Conservation (phyloP, 345 rosid genomes). For the Ricinus communis region DNA sequence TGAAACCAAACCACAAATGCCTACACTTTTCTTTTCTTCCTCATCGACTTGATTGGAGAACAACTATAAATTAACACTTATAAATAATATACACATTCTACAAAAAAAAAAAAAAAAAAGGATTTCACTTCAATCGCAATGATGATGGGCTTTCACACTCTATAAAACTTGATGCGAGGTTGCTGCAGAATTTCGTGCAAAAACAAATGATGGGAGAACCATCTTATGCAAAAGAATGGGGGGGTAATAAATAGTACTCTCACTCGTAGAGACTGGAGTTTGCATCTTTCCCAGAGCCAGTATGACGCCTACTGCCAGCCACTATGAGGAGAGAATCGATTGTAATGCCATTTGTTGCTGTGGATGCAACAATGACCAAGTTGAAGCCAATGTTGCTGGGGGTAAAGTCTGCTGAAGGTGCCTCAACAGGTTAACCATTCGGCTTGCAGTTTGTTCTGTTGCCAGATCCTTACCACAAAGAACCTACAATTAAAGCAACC, state of each 20-base stretch:
- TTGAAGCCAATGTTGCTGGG: conserved; percentile 81
- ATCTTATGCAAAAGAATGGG: conserved; percentile 43
- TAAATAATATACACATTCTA: conserved; percentile 51
- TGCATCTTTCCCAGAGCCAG: conserved; percentile 23
- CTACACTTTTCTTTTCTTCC: conserved; percentile 13
- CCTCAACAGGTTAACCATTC: conserved; percentile 81
- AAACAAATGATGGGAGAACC: conserved; percentile 30
- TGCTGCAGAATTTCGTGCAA: conserved; percentile 39
- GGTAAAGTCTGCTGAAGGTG: conserved; percentile 96
- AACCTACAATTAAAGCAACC: conserved; percentile 49
- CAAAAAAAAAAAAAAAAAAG: too few species aligned
- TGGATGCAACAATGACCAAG: conserved; percentile 89
- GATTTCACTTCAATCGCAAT: conserved; percentile 29
- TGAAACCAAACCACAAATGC: conserved; percentile 12
- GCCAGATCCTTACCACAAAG: conserved; percentile 93
- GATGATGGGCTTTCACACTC: conserved; percentile 33
- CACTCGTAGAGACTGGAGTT: conserved; percentile 31
- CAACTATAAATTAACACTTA: conserved; percentile 21
- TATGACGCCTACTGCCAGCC: conserved; percentile 6
- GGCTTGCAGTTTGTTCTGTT: conserved; percentile 71
- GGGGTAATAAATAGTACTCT: conserved; percentile 35
- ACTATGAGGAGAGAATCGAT: conserved; percentile 77
- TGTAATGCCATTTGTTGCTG: conserved; percentile 94
- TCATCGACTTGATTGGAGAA: conserved; percentile 20
- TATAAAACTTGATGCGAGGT: conserved; percentile 29